Percentiles rank a stretch among this genome's conserved stretches.
These are phyloP conservation scores for Lipomyces starkeyi DNA, from an alignment of 805 yeast species.

Conservation along the genomic window DNA sequence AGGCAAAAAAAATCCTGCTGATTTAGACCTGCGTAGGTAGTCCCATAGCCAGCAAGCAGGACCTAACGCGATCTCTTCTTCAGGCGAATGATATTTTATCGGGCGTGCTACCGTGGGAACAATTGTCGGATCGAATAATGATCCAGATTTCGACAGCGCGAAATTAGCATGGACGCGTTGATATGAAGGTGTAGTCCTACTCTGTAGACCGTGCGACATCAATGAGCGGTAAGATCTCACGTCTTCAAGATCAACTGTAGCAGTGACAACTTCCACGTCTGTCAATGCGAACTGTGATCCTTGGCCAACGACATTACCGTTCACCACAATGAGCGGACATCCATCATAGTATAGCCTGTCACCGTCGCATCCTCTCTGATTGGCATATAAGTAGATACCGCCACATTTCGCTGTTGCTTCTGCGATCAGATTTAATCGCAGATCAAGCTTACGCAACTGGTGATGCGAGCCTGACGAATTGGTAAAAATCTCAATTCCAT, in stretches of 20 bases:
- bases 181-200: constrained; percentile 49
- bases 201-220: constrained; percentile 79
- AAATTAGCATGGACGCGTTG: constrained; percentile 63
- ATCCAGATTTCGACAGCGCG: constrained; percentile 62
- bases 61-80: constrained; percentile 95
- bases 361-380: constrained; percentile 98
- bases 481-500: constrained; percentile 96
- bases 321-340: constrained; percentile 90
- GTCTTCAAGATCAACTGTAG: constrained; percentile 91
- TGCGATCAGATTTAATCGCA: constrained; percentile 79
- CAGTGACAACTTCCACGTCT: constrained; percentile 95
- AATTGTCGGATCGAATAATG: constrained; percentile 65
- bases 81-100: constrained; percentile 76
- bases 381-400: constrained; percentile 90
- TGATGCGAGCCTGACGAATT: constrained; percentile 98
- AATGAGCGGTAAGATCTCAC: constrained; percentile 81
- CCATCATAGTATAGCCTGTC: constrained; percentile 97
- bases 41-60: constrained; percentile 99
- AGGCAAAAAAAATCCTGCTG: constrained; percentile 92
- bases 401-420: constrained; percentile 97
- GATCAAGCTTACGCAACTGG: constrained; percentile 86
- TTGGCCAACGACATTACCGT: constrained; percentile 91
- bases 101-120: constrained; percentile 60
- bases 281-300: constrained; percentile 86
- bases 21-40: constrained; percentile 85